Percentiles rank a stretch among this genome's conserved stretches.
phyloP scores from a whole-genome alignment of 2,329 filamentous ascomycete genomes.

The Trichoderma sp. region DNA sequence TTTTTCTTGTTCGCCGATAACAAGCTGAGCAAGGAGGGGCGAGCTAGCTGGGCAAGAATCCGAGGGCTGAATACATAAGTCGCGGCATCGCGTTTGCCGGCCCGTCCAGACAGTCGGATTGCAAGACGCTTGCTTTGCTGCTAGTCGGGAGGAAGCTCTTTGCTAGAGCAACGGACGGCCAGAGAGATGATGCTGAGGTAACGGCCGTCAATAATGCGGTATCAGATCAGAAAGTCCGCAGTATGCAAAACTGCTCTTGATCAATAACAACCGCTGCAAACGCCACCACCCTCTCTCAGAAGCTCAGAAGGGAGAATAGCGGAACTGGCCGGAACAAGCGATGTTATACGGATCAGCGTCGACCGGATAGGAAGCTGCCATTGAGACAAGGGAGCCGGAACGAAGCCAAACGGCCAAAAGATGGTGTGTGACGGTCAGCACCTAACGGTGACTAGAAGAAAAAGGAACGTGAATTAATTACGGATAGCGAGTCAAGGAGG shows the following conservation, averaged over 20 bases:
- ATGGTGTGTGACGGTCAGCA: constrained; percentile 11
- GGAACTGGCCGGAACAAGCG: constrained; percentile 9
- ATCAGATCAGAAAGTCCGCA: not conserved
- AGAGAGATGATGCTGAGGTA: not conserved
- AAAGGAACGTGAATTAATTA: not conserved
- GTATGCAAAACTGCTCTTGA: not conserved
- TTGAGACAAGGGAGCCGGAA: constrained; percentile 4
- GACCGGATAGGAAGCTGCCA: constrained; percentile 17
- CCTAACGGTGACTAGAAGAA: not conserved
- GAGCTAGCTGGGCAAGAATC: not conserved
- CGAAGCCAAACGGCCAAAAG: not conserved
- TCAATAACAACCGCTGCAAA: not conserved
- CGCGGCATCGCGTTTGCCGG: not conserved
- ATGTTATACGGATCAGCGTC: not conserved
- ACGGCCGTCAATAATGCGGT: not conserved
- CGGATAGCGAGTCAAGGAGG: not conserved
- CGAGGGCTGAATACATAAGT: not conserved
- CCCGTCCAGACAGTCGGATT: not conserved
- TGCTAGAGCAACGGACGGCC: not conserved
- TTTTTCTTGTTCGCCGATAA: constrained; percentile 12
- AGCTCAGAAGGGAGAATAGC: not conserved
- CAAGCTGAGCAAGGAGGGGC: not conserved
- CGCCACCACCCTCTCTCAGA: not conserved
- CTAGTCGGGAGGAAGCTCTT: not conserved
- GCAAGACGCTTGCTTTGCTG: not conserved